A percentile compares a stretch with the other conserved stretches of the same genome.
Conservation (phyloP, 1,284 basidiomycete species). For the Lentinula novae-zelandiae region DNA sequence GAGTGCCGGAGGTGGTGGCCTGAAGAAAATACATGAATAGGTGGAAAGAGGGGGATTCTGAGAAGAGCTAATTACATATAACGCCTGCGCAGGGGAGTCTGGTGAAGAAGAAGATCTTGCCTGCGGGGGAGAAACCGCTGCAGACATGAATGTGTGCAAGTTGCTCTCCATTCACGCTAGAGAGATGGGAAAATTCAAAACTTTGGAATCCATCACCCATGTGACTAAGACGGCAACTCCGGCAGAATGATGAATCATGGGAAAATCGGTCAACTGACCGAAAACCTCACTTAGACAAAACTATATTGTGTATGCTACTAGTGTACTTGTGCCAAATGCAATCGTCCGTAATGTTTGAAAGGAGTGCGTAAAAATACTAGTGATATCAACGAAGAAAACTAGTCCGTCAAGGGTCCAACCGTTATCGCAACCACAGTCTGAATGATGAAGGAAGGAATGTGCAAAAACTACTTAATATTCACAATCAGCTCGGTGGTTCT, state of each 20-base stretch:
- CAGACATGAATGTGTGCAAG: constrained; percentile 9
- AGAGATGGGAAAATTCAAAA: constrained; percentile 1
- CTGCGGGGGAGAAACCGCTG: constrained; percentile 2
- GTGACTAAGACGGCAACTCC: background rate
- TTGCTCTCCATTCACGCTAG: background rate
- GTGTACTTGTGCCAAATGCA: background rate
- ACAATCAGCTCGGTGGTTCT: constrained; percentile 24
- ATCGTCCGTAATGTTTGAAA: background rate
- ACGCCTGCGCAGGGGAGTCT: constrained; percentile 1
- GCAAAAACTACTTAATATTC: background rate
- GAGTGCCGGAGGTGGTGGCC: constrained; percentile 22
- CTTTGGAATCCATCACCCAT: background rate
- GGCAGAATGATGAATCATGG: background rate
- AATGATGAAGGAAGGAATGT: background rate
- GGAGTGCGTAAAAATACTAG: background rate
- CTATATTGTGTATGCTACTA: background rate
- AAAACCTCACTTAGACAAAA: background rate
- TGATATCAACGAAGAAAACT: background rate
- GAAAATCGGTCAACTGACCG: constrained; percentile 5
- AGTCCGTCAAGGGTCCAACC: background rate
- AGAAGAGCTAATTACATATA: constrained; percentile 15
- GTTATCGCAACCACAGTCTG: background rate
- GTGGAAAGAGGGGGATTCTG: background rate
- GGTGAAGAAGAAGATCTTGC: constrained; percentile 1
- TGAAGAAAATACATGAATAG: constrained; percentile 20